A percentile compares a stretch with the other conserved stretches of the same genome.
These are phyloP conservation scores for Rosa chinensis DNA, from an alignment of 306 rosid species.

Conservation along the genomic window DNA sequence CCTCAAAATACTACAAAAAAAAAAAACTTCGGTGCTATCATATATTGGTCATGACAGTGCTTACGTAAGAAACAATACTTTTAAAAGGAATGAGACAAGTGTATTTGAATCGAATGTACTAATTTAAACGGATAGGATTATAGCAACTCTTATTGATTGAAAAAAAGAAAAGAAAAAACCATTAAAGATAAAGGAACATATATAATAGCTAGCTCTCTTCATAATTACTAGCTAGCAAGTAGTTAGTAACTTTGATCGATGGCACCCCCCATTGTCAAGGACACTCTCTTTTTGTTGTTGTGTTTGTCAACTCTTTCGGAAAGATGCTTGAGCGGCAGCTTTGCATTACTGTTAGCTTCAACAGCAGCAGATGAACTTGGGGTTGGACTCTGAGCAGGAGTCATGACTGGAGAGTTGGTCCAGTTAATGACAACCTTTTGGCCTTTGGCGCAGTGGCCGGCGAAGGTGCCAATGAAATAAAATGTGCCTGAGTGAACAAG, in stretches of 20 bases:
- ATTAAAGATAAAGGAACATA: too few species aligned
- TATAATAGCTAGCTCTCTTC: not conserved
- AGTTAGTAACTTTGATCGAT: not conserved
- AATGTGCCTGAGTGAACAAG: not conserved
- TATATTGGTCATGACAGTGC: too few species aligned
- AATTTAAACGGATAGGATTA: too few species aligned
- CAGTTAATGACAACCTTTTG: conserved; percentile 45
- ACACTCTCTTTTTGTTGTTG: not conserved
- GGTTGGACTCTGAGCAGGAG: not conserved
- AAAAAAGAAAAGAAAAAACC: too few species aligned
- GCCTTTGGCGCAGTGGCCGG: conserved; percentile 41
- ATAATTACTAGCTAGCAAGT: not conserved
- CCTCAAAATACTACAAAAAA: too few species aligned
- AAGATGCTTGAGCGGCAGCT: not conserved
- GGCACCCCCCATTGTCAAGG: not conserved
- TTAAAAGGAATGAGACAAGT: too few species aligned
- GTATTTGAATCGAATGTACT: too few species aligned
- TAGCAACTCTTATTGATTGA: too few species aligned
- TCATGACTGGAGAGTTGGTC: conserved; percentile 15
- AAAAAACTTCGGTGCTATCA: too few species aligned
- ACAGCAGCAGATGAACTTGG: not conserved
- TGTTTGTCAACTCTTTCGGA: not conserved
- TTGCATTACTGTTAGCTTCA: not conserved
- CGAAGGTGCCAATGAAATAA: conserved; percentile 35
- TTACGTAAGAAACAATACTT: too few species aligned